A percentile compares a stretch with the other conserved stretches of the same genome.
Evolutionary conservation across 768 basidiomycete species (phyloP).

Genomic region (Boletellus emodensis): DNA sequence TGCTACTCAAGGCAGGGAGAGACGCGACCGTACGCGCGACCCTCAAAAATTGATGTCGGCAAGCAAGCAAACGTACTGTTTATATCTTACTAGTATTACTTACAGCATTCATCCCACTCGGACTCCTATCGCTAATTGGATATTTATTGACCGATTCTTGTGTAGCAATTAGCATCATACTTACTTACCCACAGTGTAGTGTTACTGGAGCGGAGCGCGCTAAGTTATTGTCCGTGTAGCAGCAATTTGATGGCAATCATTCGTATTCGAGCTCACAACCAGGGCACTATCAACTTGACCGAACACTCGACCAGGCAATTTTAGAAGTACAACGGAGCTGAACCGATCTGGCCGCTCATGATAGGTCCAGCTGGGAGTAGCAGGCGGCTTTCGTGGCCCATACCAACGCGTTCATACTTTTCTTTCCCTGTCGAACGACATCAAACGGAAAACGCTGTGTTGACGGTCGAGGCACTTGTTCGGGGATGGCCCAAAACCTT

Average conservation of each 20-base stretch:
- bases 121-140: background rate
- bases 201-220: conserved; percentile 3
- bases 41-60: conserved; percentile 32
- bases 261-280: background rate
- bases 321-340: too few relatives aligned
- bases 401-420: too few relatives aligned
- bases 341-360: too few relatives aligned
- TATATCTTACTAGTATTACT: conserved; percentile 11
- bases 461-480: too few relatives aligned
- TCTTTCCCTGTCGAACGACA: too few relatives aligned
- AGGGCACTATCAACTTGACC: too few relatives aligned
- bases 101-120: background rate
- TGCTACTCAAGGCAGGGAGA: conserved; percentile 82
- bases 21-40: conserved; percentile 76
- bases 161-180: conserved; percentile 27
- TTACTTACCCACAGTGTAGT: conserved; percentile 19
- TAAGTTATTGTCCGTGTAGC: conserved; percentile 21
- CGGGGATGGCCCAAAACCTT: too few relatives aligned
- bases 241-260: background rate
- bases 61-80: background rate
- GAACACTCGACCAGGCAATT: too few relatives aligned
- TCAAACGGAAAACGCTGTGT: too few relatives aligned
- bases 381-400: too few relatives aligned
- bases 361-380: too few relatives aligned
- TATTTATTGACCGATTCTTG: conserved; percentile 27